Base-by-base conservation (phyloP, 2,329 filamentous ascomycete genomes). In the Daldinia eschscholtzii region DNA sequence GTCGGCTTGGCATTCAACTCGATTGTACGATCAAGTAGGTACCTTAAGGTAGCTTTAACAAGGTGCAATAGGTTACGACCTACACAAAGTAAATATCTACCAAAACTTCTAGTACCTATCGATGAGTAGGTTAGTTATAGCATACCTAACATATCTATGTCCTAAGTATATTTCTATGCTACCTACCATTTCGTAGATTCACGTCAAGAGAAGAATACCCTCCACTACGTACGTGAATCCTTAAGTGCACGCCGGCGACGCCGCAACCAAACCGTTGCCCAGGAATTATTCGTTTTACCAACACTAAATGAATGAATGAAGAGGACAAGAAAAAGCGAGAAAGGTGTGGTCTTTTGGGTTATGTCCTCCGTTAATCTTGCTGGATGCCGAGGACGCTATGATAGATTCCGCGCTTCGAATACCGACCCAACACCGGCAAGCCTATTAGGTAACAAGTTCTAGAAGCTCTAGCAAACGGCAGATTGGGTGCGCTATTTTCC, bases 401-500 rank as follows among this genome's bases (percentile, higher is more conserved):
- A 61, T 56, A 62, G 42, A 5, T 37, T 62, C 58, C 41, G 53
- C 57, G 60, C 57, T 44, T 64, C 48, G 39, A 69, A 26, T 56
- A 58, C 63, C 63, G 63, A 57, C 46, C 57, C 48, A 50, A 48
- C 53, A 39, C 57, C 64, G 61, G 57, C 50, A 61, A 61, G 23
- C 35, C 26, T 63, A 26, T 57, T 50, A 65, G 55, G 39, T 60
- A 35, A 37, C 44, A 66, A 66, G 52, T 44, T 52, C 30, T 15
- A 18, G 37, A 65, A 50, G 33, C 52, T 41, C 52, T 64, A 53
- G 41, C 42, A 56, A 58, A 53, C 57, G 57, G 62, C 60, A 58
- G 50, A 33, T 60, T 63, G 28, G 26, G 35, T 58, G 61, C 65
- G 58, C 57, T 42, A 67, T 63, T 70, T 65, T 70, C 46, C 13